Evolutionary conservation across 139 green algal species (phyloP).

Genomic region (Volvox africanus): DNA sequence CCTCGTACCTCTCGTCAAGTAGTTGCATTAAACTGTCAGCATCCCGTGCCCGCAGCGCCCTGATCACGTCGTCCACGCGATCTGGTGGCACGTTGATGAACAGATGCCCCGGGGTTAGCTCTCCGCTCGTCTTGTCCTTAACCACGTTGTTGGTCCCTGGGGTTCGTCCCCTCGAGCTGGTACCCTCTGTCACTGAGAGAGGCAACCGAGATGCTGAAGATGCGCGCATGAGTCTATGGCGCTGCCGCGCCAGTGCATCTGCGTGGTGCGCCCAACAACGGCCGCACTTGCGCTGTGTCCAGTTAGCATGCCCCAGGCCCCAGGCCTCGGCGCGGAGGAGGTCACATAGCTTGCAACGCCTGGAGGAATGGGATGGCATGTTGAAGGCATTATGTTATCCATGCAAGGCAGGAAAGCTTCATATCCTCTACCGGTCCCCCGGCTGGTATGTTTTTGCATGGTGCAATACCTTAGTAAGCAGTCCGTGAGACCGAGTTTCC

Average conservation of each 20-base stretch:
- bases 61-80: background rate
- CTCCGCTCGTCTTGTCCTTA: too few relatives aligned
- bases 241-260: background rate
- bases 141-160: too few relatives aligned
- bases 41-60: constrained; percentile 6
- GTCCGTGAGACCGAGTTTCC: too few relatives aligned
- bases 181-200: too few relatives aligned
- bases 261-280: constrained; percentile 15
- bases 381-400: too few relatives aligned
- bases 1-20: constrained; percentile 14
- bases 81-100: background rate
- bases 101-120: background rate
- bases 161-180: too few relatives aligned
- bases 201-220: too few relatives aligned
- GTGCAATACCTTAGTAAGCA: too few relatives aligned
- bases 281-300: constrained; percentile 17
- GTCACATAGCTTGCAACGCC: constrained; percentile 47
- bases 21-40: background rate
- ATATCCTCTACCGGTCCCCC: too few relatives aligned
- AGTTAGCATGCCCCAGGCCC: constrained; percentile 41
- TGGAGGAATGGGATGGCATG: background rate
- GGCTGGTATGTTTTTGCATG: too few relatives aligned
- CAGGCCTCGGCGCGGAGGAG: constrained; percentile 42
- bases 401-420: too few relatives aligned
- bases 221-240: background rate